Base-by-base conservation (phyloP, 805 yeast genomes). In the Tetrapisispora pingtungensis region DNA sequence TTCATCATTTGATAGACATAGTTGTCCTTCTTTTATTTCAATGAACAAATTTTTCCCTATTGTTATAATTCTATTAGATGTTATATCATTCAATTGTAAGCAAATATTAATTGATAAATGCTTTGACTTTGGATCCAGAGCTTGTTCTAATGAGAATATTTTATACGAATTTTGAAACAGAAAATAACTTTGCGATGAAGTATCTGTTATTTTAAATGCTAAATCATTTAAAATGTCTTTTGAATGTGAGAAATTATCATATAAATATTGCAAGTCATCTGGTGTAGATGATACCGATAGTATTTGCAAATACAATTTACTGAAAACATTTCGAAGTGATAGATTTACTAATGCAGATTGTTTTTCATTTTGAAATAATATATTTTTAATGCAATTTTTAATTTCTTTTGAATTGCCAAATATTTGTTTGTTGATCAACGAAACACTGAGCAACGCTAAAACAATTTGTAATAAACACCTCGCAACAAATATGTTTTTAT, bases 151-250 rank as follows among this genome's bases (percentile, higher is more conserved):
- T 1, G 49, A 44, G 6, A 58, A 47, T 10, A 48, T 35, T 4
- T 58, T 36, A 18, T 60, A 56, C 4, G 61, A 44, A 37, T 63
- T 58, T 15, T 60, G 60, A 38, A 67, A 57, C 19, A 51, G 57
- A 38, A 67, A 44, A 40, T 51, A 58, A 12, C 56, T 54, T 42
- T 53, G 59, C 4, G 54, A 46, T n/a, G 42, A 20, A 10, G 50
- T 49, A 39, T 58, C 57, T 1, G 51, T 45, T 15, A 54, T 28
- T 22, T 49, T 46, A 5, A 45, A 48, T 10, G 52, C 49, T 15
- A 59, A 28, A 2, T 46, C 27, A 17, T 52, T 46, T 10, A 59
- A 35, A 26, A 56, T 22, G 18, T 47, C 33, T 10, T 33, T 39
- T 28, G 48, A 30, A 19, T 26, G 33, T 7, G 36, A 39, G 26